Percentiles rank a stretch among this genome's conserved stretches.
Evolutionary conservation across 1,139 yeast species (phyloP).

Genomic region (Chernovozyma aurita): DNA sequence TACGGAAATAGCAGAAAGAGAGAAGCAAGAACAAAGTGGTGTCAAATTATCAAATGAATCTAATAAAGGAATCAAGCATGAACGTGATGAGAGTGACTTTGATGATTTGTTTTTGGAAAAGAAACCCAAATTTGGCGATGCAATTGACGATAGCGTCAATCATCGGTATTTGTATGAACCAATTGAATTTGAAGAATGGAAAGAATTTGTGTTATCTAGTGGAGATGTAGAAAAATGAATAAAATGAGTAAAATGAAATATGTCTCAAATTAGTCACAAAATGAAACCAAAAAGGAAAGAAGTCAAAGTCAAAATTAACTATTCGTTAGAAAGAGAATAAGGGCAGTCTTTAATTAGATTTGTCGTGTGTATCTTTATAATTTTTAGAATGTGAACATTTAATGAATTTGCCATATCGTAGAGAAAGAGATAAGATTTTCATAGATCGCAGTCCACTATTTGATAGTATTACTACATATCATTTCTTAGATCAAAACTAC

Average conservation of each 20-base stretch:
- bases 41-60: slow-evolving; percentile 5
- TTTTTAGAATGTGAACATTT: too few species aligned
- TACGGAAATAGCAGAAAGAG: slow-evolving; percentile 13
- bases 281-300: neutral
- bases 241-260: too few species aligned
- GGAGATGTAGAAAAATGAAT: too few species aligned
- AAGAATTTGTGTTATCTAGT: slow-evolving; percentile 21
- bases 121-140: slow-evolving; percentile 23
- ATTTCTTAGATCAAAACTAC: too few species aligned
- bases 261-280: slow-evolving; percentile 8
- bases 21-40: slow-evolving; percentile 4
- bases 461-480: too few species aligned
- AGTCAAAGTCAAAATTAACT: neutral
- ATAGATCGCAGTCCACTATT: too few species aligned
- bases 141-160: slow-evolving; percentile 15
- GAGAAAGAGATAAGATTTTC: too few species aligned
- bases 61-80: slow-evolving; percentile 17
- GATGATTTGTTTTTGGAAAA: slow-evolving; percentile 36
- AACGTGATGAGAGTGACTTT: slow-evolving; percentile 16
- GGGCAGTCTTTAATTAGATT: too few species aligned
- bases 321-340: too few species aligned
- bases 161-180: slow-evolving; percentile 31
- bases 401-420: too few species aligned
- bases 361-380: too few species aligned
- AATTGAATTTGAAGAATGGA: slow-evolving; percentile 39